phyloP scores from a whole-genome alignment of 1,139 yeast genomes.

The Magnusiomyces suaveolens region DNA sequence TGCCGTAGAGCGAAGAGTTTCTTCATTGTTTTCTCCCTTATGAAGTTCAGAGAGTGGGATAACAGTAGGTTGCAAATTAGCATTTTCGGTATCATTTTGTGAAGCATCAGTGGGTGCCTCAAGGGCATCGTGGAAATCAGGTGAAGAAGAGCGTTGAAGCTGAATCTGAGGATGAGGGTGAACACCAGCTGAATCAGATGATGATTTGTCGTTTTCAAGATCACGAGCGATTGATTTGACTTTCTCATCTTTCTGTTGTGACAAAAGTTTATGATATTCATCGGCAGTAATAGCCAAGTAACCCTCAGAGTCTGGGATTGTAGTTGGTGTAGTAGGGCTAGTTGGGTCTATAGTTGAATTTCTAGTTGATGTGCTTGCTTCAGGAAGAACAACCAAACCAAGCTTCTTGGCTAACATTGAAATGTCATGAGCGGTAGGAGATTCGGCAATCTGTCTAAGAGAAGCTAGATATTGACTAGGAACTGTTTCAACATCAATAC shows the following conservation, averaged over 20 bases:
- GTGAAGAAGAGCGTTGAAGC: constrained; percentile 6
- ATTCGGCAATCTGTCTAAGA: constrained; percentile 30
- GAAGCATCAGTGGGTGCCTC: too few relatives aligned
- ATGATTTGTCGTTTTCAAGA: constrained; percentile 13
- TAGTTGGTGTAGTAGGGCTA: constrained; percentile 5
- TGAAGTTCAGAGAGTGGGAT: not conserved
- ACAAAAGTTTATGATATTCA: constrained; percentile 22
- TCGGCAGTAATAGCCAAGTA: constrained; percentile 40
- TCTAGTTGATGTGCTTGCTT: constrained; percentile 1
- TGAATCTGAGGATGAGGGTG: not conserved
- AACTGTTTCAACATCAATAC: constrained; percentile 28
- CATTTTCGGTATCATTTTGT: not conserved
- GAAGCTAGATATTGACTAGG: constrained; percentile 30
- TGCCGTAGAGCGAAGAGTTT: constrained; percentile 2
- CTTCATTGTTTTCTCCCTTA: not conserved
- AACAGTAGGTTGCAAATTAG: not conserved
- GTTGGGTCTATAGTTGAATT: constrained; percentile 1
- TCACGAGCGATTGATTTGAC: constrained; percentile 9
- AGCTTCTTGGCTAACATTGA: constrained; percentile 24
- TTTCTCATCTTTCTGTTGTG: constrained; percentile 11
- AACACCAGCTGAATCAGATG: constrained; percentile 1
- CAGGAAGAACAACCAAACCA: constrained; percentile 19
- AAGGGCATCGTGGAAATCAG: constrained; percentile 6
- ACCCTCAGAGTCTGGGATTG: constrained; percentile 19
- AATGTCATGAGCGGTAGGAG: constrained; percentile 29